Evolutionary conservation across 1,284 basidiomycete species (phyloP).

Genomic region (Somion occarium): DNA sequence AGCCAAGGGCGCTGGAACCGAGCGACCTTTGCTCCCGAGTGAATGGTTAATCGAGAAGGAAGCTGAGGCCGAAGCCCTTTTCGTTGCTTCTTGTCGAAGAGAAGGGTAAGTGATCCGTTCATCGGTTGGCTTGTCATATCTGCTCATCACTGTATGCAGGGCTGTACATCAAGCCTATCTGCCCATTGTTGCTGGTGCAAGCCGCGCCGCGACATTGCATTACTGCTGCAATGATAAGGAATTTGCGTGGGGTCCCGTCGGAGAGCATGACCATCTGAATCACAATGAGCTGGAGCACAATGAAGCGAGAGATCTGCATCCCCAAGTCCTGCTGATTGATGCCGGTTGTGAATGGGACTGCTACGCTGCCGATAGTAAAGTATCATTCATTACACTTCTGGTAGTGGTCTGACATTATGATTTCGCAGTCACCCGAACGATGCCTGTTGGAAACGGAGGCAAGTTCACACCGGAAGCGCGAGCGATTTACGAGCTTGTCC

Average conservation of each 20-base stretch:
- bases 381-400: not conserved
- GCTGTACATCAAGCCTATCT: slow-evolving; percentile 85
- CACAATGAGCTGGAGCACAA: slow-evolving; percentile 39
- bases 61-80: slow-evolving; percentile 86
- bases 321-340: slow-evolving; percentile 87
- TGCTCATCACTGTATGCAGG: slow-evolving; percentile 31
- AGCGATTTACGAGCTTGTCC: slow-evolving; percentile 80
- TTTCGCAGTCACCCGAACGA: slow-evolving; percentile 64
- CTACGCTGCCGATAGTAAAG: slow-evolving; percentile 71
- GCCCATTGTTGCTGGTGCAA: slow-evolving; percentile 84
- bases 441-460: slow-evolving; percentile 86
- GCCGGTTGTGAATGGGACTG: slow-evolving; percentile 88
- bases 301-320: slow-evolving; percentile 40
- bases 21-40: slow-evolving; percentile 55
- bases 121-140: not conserved
- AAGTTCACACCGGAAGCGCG: slow-evolving; percentile 77
- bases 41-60: slow-evolving; percentile 90
- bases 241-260: slow-evolving; percentile 74
- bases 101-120: slow-evolving; percentile 56
- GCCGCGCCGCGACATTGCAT: slow-evolving; percentile 81
- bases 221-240: slow-evolving; percentile 85
- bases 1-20: slow-evolving; percentile 40
- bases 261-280: slow-evolving; percentile 51
- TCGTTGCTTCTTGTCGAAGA: slow-evolving; percentile 81
- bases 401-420: not conserved